Evolutionary conservation across 1,139 yeast species (phyloP).

Genomic region (Debaryomycetaceae sp.): DNA sequence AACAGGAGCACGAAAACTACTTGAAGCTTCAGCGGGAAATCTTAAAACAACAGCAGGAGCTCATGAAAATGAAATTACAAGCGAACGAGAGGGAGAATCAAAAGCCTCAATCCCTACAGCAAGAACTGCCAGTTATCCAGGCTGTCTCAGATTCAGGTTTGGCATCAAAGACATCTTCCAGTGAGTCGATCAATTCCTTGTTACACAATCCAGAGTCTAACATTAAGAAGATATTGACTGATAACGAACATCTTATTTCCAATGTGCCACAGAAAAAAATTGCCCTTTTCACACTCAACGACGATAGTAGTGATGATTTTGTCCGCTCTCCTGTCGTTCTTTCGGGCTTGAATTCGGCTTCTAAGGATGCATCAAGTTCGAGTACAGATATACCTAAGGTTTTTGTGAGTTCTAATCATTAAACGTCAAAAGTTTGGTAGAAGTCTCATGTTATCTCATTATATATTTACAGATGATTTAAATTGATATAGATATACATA

Average conservation of each 20-base stretch:
- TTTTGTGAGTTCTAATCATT: conserved; percentile 15
- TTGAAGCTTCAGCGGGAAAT: conserved; percentile 38
- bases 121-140: conserved; percentile 6
- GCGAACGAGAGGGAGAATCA: conserved; percentile 11
- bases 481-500: background rate
- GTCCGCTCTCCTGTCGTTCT: background rate
- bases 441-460: background rate
- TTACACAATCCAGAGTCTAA: conserved; percentile 9
- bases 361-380: conserved; percentile 2
- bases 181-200: conserved; percentile 12
- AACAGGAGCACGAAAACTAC: conserved; percentile 32
- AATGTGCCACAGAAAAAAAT: conserved; percentile 1
- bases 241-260: conserved; percentile 7
- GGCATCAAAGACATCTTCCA: conserved; percentile 10
- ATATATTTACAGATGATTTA: background rate
- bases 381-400: conserved; percentile 10
- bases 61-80: conserved; percentile 25
- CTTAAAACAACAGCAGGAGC: conserved; percentile 36
- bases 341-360: background rate
- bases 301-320: background rate
- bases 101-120: conserved; percentile 5
- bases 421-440: background rate
- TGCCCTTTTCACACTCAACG: conserved; percentile 3
- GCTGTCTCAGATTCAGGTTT: conserved; percentile 4
- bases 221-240: conserved; percentile 9